These are phyloP conservation scores for Phaffomyces thermotolerans DNA, from an alignment of 805 yeast genomes.

Conservation along the genomic window DNA sequence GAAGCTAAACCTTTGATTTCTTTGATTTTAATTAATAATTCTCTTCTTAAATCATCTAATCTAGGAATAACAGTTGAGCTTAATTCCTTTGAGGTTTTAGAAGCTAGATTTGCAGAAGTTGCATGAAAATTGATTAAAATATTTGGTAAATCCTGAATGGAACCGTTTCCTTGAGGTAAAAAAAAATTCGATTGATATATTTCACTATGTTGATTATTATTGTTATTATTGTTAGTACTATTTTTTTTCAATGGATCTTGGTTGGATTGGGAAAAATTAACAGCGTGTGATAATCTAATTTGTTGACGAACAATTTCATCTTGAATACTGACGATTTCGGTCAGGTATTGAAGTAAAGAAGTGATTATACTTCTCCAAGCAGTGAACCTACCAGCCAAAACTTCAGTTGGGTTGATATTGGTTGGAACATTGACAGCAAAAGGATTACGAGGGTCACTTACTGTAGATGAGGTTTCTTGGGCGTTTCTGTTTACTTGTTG, in stretches of 20 bases:
- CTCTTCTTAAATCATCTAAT: constrained; percentile 62
- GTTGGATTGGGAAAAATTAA: constrained; percentile 34
- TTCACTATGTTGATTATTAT: constrained; percentile 1
- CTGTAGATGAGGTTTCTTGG: neutral
- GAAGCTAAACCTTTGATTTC: constrained; percentile 77
- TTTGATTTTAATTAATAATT: constrained; percentile 73
- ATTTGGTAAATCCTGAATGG: constrained; percentile 78
- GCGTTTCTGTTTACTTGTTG: constrained; percentile 7
- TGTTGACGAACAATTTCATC: constrained; percentile 87
- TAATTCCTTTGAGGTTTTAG: constrained; percentile 52
- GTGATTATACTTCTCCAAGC: constrained; percentile 81
- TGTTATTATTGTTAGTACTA: neutral
- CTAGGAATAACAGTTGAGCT: constrained; percentile 56
- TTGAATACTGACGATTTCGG: constrained; percentile 75
- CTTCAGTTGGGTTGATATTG: constrained; percentile 75
- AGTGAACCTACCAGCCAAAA: constrained; percentile 72
- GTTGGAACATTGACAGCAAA: constrained; percentile 45
- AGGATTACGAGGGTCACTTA: constrained; percentile 41
- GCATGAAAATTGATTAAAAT: constrained; percentile 60
- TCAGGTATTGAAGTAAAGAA: constrained; percentile 66
- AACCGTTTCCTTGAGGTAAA: constrained; percentile 69
- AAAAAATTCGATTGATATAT: constrained; percentile 39
- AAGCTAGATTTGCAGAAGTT: constrained; percentile 50
- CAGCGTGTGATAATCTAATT: constrained; percentile 71
- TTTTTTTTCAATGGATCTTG: constrained; percentile 2